Base-by-base conservation (phyloP, 306 rosid species). In the Fragaria iinumae region DNA sequence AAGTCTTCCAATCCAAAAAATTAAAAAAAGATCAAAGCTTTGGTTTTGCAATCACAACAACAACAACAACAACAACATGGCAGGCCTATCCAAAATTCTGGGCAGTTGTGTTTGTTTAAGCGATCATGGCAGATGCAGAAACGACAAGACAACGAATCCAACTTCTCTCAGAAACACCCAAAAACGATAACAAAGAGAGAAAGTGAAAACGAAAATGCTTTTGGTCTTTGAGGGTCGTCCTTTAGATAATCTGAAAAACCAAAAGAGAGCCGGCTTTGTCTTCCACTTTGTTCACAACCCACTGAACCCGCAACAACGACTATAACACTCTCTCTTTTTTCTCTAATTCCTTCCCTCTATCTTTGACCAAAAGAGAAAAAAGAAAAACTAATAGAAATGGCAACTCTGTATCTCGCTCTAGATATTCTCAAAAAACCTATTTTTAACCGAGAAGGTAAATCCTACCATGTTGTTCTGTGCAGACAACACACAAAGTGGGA, bases 101-200 rank as follows among this genome's bases (percentile, higher is more conserved):
- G 73, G 78, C 76, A 23, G 55, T 49, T 69, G 45, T 29, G 8
- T 67, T 12, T 52, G 52, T 64, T 76, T 56, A 43, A 55, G 69
- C 76, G 74, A 76, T 71, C 81, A 84, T 0, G 75, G 59, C 6
- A 57, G 62, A 80, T 47, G 77, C 52, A 36, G 72, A 73, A 62
- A 78, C 62, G 77, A 77, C 80, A 79, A 77, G 76, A 74, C 67
- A 77, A 49, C 25, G 80, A 80, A 83, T 65, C 79, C 77, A 76
- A 76, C 75, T 76, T 48, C 79, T 34, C 82, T 63, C 68, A 63
- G 44, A 71, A 56, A 41, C 72, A 80, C 64, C 77, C 72, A 73
- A 18, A 49, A 79, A 76, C 55, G 78, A 87, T 75, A 79, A 74
- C 77, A 50, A 79, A 18, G 73, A 80, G 81, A 79, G 74, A 77